Base-by-base conservation (phyloP, 164 flowering plant genomes). In the Aristolochia fimbriata region DNA sequence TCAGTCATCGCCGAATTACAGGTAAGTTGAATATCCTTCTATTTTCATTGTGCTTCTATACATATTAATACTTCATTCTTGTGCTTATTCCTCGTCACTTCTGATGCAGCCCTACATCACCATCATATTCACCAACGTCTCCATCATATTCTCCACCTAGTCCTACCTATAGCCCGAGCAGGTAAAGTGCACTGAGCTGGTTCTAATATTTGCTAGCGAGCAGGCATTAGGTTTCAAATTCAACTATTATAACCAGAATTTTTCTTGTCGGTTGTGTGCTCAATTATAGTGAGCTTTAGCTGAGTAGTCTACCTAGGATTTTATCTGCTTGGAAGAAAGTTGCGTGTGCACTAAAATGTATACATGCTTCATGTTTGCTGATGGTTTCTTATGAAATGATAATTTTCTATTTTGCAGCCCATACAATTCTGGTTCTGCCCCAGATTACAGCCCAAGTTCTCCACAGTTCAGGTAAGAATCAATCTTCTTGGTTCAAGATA, bases 121-220 rank as follows among this genome's bases (percentile, higher is more conserved):
- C 94, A 37, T 83, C 97, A 31, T 93, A 90, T 71, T 93, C 97
- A n/a, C 96, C 97, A 9, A 90, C 97, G 16, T 90, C 97, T 64
- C 97, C 97, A 59, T 77, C 96, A 15, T 82, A 86, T 68, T 90
- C 97, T 4, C 96, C 91, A 13, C 82, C 96, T 52, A 91, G 97
- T 62, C 99, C 95, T 59, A 77, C 88, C 6, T 93, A 86, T 69
- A 91, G 95, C 68, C 96, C 99, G 17, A 88, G 90, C 91, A 94
- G 97, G 97, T 94, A 76, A 52, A 14, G 15, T 55, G 3, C 3
- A 3, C 37, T 31, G 3, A 31, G 37, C 37, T 7, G 37, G 3
- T 31, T 31, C 37, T 31, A 31, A 31, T 31, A 31, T 31, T 31
- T 31, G 37, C 7, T 31, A 31, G 37, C 3, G 37, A 31, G 37